Evolutionary conservation across 768 basidiomycete species (phyloP).

Genomic region (Suillus tomentosus): DNA sequence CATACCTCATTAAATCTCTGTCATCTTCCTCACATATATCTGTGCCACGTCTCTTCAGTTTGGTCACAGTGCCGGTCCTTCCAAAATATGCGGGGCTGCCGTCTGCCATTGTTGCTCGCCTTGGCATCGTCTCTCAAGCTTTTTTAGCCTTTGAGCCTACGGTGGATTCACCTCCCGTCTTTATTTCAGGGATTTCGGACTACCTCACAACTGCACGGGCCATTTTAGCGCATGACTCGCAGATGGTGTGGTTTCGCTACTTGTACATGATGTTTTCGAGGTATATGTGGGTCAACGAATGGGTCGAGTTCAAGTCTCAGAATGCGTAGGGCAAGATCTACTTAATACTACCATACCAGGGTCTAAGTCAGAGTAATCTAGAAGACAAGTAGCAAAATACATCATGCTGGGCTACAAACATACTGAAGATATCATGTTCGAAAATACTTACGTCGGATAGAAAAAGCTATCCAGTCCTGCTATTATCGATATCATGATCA

Average conservation of each 20-base stretch:
- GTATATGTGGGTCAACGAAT: slow-evolving; percentile 94
- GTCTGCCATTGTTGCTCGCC: slow-evolving; percentile 52
- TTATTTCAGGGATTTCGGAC: slow-evolving; percentile 57
- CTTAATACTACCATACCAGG: background rate
- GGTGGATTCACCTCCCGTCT: slow-evolving; percentile 31
- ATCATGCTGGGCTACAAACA: background rate
- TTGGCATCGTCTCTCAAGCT: slow-evolving; percentile 34
- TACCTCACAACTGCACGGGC: slow-evolving; percentile 64
- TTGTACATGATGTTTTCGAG: slow-evolving; percentile 77
- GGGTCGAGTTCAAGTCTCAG: slow-evolving; percentile 49
- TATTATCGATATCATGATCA: background rate
- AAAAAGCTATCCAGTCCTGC: background rate
- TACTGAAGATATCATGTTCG: background rate
- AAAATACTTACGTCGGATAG: background rate
- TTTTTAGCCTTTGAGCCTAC: slow-evolving; percentile 13
- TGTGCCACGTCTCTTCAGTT: slow-evolving; percentile 52
- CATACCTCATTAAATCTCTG: slow-evolving; percentile 42
- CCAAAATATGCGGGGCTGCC: slow-evolving; percentile 65
- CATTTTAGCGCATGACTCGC: slow-evolving; percentile 72
- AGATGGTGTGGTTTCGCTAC: slow-evolving; percentile 90
- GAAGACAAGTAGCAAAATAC: background rate
- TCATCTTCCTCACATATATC: slow-evolving; percentile 28
- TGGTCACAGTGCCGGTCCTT: slow-evolving; percentile 56
- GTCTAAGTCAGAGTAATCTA: background rate
- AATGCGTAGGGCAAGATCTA: background rate